These are phyloP conservation scores for Rhexocercosporidium sp. DNA, from an alignment of 2,329 filamentous ascomycete genomes.

Conservation along the genomic window DNA sequence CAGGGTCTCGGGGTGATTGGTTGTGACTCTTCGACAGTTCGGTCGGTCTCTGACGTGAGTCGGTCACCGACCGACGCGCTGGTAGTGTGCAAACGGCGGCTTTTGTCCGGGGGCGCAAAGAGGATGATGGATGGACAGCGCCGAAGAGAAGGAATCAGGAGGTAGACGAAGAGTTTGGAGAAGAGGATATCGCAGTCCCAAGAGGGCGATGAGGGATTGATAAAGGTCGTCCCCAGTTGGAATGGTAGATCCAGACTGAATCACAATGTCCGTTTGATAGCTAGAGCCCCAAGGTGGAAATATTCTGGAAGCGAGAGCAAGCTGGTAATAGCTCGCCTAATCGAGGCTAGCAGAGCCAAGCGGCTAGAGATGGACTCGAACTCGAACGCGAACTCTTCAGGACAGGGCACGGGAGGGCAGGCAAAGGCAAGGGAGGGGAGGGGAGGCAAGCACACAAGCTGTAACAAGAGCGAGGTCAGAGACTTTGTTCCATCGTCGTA, in stretches of 20 bases:
- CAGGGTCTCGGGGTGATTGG: constrained; percentile 10
- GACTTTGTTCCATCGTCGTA: constrained; percentile 6
- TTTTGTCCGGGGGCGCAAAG: neutral
- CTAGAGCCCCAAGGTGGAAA: neutral
- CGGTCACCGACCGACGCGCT: constrained; percentile 2
- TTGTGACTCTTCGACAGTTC: neutral
- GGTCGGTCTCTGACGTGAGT: constrained; percentile 6
- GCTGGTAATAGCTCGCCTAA: neutral
- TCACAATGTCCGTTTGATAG: neutral
- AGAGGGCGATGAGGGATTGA: neutral
- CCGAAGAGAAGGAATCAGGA: neutral
- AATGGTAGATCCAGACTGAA: neutral
- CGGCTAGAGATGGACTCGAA: neutral
- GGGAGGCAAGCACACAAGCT: neutral
- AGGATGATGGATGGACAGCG: neutral
- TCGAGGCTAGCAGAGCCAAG: constrained; percentile 2
- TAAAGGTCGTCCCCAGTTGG: neutral
- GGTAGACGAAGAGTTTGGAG: neutral
- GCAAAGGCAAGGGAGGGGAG: too few species aligned
- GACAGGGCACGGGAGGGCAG: too few species aligned
- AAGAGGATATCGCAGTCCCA: neutral
- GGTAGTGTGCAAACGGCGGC: neutral
- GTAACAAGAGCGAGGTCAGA: constrained; percentile 13
- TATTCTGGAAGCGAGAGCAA: constrained; percentile 10
- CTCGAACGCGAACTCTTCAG: too few species aligned